Base-by-base conservation (phyloP, 441 rosid species). In the Corymbia citriodora region DNA sequence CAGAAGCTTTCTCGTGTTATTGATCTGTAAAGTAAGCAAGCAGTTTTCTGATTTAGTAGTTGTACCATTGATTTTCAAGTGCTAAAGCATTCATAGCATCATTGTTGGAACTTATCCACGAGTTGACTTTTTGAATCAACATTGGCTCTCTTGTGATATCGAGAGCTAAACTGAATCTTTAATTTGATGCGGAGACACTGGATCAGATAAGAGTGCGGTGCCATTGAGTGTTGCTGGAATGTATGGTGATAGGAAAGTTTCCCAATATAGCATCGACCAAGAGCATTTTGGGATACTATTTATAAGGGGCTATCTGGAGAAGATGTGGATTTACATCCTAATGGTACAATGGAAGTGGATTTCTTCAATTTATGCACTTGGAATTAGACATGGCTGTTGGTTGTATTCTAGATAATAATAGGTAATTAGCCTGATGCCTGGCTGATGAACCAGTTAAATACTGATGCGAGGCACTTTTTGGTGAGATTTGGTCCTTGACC, bases 1-100 rank as follows among this genome's bases (percentile, higher is more conserved):
- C 99, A 97, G 93, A 98, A 98, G 97, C 94, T 98, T 61, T 98
- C 98, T 48, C 98, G 99, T 59, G 98, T 98, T 72, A 98, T 97
- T 92, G 99, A 98, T 92, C 96, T 98, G 87, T 98, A 96, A 97
- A 45, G 85, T 45, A 45, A 7, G 18, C 83, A 79, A 52, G 85
- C 85, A 40, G 85, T 79, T 45, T 79, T 40, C 85, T 79, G 85
- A 40, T 45, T 79, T 79, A 14, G 85, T 45, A 45, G 50, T 40
- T 74, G 9, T 79, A 45, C 29, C 85, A 40, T 79, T 45, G 85
- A 79, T 79, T 79, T 74, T 79, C 10, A 23, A 79, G n/a, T 79
- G 85, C 85, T 13, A 79, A 74, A 79, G 85, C n/a, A 79, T 79
- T 45, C n/a, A 40, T 19, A 79, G 52, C 49, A 40, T 79, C 17